Evolutionary conservation across 2,329 filamentous ascomycete genomes (phyloP), one percentile per base, ranked within the genome.

Genomic region (Aspergillus awamori): DNA sequence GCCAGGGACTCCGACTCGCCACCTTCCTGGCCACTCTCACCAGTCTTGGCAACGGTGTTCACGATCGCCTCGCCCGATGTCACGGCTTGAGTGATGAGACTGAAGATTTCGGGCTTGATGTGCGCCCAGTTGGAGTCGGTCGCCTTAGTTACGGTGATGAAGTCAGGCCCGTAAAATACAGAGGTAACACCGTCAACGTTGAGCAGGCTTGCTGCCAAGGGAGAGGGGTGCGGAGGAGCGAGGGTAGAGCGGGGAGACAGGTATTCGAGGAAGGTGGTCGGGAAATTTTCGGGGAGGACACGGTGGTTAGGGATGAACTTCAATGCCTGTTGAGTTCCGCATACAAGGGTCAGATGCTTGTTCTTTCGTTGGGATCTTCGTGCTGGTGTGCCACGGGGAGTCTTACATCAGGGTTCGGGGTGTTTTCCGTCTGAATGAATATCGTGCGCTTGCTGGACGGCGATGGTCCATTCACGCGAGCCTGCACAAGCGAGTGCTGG

Each of bases 381-480:
- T 15, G 10, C 26, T 28, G 41, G 20, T 4, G 41, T 5, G 41
- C 13, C 13, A 36, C 24, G 26, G 17, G 54, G 20, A 45, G 53
- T 11, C 30, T 69, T 74, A 86, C 93, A 81, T 98, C 93, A n/a
- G 88, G 84, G 79, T 99, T 99, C 26, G 95, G 95, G 1, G 95
- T 99, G 67, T 85, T 86, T 74, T 98, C 94, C 5, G 94, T 98
- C 80, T 99, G 95, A 73, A 99, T 99, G 82, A 98, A 99, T 77
- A 99, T 96, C 24, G 88, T 93, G 66, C 94, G 89, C 62, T 76
- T 79, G 60, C 77, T 76, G 24, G 72, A 74, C 24, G 76, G 72
- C n/a, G 73, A 75, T 22, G 77, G 68, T 2, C 75, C 72, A 52
- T 76, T 79, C 47, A 78, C 74, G 17, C 77, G 70, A 45, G 74